phyloP scores from a whole-genome alignment of 2,329 filamentous ascomycete genomes.

The Diaporthe caulivora region DNA sequence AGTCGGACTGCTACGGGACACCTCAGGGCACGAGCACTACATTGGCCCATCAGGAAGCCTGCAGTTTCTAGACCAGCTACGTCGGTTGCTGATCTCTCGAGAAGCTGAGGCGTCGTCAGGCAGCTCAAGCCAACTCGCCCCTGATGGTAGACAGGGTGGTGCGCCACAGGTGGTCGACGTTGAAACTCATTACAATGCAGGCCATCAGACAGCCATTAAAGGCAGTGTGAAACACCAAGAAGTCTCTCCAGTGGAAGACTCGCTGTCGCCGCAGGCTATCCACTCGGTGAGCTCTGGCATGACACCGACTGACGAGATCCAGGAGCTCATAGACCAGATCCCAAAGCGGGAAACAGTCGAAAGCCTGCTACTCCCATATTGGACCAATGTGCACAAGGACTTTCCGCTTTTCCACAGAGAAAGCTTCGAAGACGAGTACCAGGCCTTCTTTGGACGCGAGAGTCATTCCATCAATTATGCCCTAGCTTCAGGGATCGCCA shows the following conservation, averaged over 20 bases:
- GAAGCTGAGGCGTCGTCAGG: not conserved
- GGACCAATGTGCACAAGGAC: constrained; percentile 1
- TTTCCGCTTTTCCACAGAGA: constrained; percentile 17
- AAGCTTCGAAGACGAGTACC: constrained; percentile 13
- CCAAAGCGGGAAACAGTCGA: not conserved
- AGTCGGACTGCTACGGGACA: constrained; percentile 48
- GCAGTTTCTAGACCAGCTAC: constrained; percentile 51
- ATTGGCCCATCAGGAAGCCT: constrained; percentile 54
- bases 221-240: not conserved
- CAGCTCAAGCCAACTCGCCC: not conserved
- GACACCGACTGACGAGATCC: constrained; percentile 10
- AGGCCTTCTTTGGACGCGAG: not conserved
- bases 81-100: constrained; percentile 36
- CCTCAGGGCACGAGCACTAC: constrained; percentile 52
- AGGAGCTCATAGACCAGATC: constrained; percentile 10
- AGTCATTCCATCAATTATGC: not conserved
- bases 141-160: not conserved
- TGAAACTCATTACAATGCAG: not conserved
- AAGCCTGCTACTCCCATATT: not conserved
- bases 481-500: not conserved
- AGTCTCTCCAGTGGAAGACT: constrained; percentile 8
- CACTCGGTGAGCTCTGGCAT: not conserved
- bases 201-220: not conserved
- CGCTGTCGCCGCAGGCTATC: not conserved
- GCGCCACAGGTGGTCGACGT: not conserved